phyloP scores from a whole-genome alignment of 2,329 filamentous ascomycete species.

The Hyphodiscus sp. region DNA sequence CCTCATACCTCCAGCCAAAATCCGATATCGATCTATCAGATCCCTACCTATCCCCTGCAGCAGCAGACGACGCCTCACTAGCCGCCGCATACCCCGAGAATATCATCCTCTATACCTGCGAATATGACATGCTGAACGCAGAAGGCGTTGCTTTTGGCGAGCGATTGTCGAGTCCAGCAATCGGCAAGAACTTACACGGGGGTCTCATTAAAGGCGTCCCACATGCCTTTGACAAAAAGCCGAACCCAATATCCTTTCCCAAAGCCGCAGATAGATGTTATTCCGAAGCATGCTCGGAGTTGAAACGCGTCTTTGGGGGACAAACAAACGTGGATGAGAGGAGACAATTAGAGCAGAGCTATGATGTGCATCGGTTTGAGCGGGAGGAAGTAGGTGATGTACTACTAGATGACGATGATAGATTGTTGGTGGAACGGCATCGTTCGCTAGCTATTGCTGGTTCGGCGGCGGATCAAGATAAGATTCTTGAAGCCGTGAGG shows the following conservation, averaged over 20 bases:
- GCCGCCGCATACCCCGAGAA: constrained; percentile 41
- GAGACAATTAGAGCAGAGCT: constrained; percentile 19
- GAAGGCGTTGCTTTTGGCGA: constrained; percentile 57
- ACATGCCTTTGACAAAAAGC: constrained; percentile 62
- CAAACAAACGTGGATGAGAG: constrained; percentile 19
- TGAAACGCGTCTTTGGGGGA: constrained; percentile 25
- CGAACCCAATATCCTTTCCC: constrained; percentile 46
- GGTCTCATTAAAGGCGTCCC: constrained; percentile 51
- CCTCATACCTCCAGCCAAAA: constrained; percentile 50
- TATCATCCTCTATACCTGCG: constrained; percentile 54
- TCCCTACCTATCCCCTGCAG: constrained; percentile 51
- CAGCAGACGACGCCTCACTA: constrained; percentile 48
- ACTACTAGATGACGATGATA: not conserved
- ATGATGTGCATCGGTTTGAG: constrained; percentile 25
- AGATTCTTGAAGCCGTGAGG: not conserved
- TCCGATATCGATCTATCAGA: constrained; percentile 38
- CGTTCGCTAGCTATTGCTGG: not conserved
- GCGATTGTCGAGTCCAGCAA: constrained; percentile 40
- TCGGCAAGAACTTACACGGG: constrained; percentile 52
- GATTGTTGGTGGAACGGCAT: not conserved
- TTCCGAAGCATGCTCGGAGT: constrained; percentile 26
- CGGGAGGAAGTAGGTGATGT: constrained; percentile 8
- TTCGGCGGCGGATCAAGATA: too few species aligned
- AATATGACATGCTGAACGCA: constrained; percentile 57
- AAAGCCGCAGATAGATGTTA: constrained; percentile 27